Conservation (phyloP, 495 filamentous ascomycete species). For the Penicillium silybi region DNA sequence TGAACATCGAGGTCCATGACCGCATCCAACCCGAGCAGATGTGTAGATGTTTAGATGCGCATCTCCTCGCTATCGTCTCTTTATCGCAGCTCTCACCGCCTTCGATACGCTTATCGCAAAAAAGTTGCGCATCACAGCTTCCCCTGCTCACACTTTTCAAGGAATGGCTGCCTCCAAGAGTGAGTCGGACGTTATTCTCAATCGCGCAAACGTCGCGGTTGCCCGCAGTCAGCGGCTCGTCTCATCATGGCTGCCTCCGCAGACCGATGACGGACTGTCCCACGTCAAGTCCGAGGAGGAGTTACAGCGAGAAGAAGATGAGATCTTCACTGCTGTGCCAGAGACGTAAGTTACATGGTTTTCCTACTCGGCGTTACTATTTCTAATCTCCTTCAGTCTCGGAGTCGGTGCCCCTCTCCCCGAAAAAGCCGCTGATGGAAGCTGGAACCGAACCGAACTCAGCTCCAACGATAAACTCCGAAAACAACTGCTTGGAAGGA, state of each 20-base stretch:
- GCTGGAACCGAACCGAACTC: conserved; percentile 37
- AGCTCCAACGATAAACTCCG: conserved; percentile 44
- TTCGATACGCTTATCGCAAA: conserved; percentile 14
- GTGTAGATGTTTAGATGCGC: background rate
- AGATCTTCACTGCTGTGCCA: conserved; percentile 49
- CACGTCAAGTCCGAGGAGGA: conserved; percentile 42
- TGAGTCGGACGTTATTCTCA: conserved; percentile 48
- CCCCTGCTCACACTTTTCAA: background rate
- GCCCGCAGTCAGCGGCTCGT: conserved; percentile 50
- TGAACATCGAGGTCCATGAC: background rate
- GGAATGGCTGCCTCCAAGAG: conserved; percentile 34
- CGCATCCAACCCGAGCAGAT: background rate
- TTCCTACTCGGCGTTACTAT: background rate
- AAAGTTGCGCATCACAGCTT: conserved; percentile 2
- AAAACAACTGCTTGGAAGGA: conserved; percentile 46
- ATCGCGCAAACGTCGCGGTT: conserved; percentile 46
- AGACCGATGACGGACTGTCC: conserved; percentile 39
- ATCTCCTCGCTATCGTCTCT: background rate
- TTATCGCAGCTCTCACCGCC: conserved; percentile 12
- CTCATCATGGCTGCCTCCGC: conserved; percentile 49
- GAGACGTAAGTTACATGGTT: conserved; percentile 38
- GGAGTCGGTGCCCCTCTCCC: conserved; percentile 47
- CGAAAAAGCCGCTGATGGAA: conserved; percentile 36
- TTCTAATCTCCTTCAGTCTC: conserved; percentile 25
- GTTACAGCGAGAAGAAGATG: conserved; percentile 45